Base-by-base conservation (phyloP, 2,329 filamentous ascomycete species). In the Didymellaceae sp. region DNA sequence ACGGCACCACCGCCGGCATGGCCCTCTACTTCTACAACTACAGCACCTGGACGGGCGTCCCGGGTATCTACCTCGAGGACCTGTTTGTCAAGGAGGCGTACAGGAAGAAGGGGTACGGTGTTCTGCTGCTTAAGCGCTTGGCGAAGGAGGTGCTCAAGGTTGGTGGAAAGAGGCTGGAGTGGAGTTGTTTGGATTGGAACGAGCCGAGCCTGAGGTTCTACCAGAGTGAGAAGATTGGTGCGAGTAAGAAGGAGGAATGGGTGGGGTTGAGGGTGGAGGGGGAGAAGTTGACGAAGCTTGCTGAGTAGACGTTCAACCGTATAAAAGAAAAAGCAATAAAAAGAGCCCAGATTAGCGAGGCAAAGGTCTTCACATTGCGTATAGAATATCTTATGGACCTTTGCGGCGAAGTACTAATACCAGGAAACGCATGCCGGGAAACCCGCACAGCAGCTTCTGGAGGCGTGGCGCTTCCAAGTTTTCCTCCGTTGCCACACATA, bases 11-110 rank as follows among this genome's bases (percentile, higher is more conserved):
- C 72, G 89, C 85, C 0, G 91, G 88, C 38, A 90, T 97, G 83
- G 91, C 91, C 1, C 76, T 97, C 31, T 97, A 91, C 77, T 97
- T 96, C 74, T 91, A 93, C 80, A 97, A 93, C 76, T 97, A 96
- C 76, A 91, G 87, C 67, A 97, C 93, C 0, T 97, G 94, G 94
- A 84, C 89, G 7, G 84, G 89, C n/a, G 84, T 83, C 35, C 85
- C 92, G 0, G 93, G 93, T 2, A 89, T 99, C 67, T 96, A 95
- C 73, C 86, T 97, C 28, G 93, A 97, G 73, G 93, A 97, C 68
- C 78, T 97, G n/a, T 96, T 87, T 66, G 90, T 99, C 31, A 81
- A 85, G 61, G 81, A 85, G 1, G 77, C 77, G 34, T 86, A 88
- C 63, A 80, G 94, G 4, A 86, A 86, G 25, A 84, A 83, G 54